Evolutionary conservation across 2,329 filamentous ascomycete species (phyloP).

Genomic region (Venturia oleaginea): DNA sequence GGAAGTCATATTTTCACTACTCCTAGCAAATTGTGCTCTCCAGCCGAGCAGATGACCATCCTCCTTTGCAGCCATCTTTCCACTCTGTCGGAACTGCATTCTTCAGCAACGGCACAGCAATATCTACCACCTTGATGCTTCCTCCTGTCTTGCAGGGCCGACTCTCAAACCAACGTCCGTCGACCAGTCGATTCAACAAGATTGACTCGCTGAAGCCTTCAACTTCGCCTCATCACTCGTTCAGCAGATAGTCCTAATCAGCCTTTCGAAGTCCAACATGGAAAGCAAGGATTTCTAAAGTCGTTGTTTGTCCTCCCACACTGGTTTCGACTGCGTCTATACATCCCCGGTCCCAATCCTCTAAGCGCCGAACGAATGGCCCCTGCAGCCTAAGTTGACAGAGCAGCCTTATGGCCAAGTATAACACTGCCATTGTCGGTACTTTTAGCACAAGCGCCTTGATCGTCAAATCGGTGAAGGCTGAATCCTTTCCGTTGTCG

Average conservation of each 20-base stretch:
- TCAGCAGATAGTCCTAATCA: neutral
- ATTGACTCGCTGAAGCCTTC: neutral
- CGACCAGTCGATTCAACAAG: neutral
- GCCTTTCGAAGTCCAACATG: neutral
- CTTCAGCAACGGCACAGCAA: constrained; percentile 1
- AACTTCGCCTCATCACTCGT: neutral
- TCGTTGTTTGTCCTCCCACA: neutral
- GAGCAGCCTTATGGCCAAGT: constrained; percentile 1
- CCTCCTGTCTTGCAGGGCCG: neutral
- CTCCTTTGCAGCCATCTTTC: neutral
- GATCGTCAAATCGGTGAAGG: neutral
- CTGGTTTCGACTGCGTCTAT: neutral
- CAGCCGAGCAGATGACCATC: neutral
- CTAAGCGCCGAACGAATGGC: neutral
- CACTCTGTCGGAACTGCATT: neutral
- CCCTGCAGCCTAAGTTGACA: neutral
- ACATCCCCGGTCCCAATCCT: neutral
- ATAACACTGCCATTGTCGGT: neutral
- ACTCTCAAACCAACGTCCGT: neutral
- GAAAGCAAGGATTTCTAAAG: neutral
- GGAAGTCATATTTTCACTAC: too few relatives aligned
- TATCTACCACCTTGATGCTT: neutral
- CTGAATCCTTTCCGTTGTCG: neutral
- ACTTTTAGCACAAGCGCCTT: neutral
- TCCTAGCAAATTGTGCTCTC: too few relatives aligned